Base-by-base conservation (phyloP, 306 rosid genomes). In the Argentina anserina region DNA sequence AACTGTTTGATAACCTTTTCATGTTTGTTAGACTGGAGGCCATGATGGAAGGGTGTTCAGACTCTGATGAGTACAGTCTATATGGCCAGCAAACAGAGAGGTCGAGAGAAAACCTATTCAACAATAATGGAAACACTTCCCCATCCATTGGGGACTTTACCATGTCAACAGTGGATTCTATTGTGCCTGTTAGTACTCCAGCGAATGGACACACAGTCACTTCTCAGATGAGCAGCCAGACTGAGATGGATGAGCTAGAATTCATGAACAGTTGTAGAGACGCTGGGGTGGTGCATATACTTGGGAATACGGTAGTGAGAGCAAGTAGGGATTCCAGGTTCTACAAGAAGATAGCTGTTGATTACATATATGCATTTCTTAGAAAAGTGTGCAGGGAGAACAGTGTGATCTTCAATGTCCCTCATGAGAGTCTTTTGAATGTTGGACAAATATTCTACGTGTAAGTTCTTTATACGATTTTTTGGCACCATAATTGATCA, bases 31-130 rank as follows among this genome's bases (percentile, higher is more conserved):
- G 91, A 79, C 89, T 90, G 0, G 99, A 95, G 73, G 81, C 97
- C 65, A 86, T 95, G 97, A 95, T 95, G 99, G 99, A 95, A 80
- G 99, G 99, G 7, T 90, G 91, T 60, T 90, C 99, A 0, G 99
- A 95, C 76, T 95, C 99, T 4, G 99, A 91, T 26, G 91, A 87
- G 66, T 95, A 88, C 80, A 90, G 97, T 79, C 23, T 84, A 58
- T 79, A 55, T 62, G 92, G 83, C 31, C 97, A 87, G 74, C 89
- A 86, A 73, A 76, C 88, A 0, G 87, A 47, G 72, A 81, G 65
- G 66, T 60, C 90, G 45, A 79, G 77, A 70, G 86, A 86, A 13
- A 80, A 74, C 59, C 36, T 83, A 26, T 31, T 80, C 77, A 82
- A 56, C 41, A 80, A 52, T 67, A 76, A 81, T 41, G 89, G 73